A percentile compares a stretch with the other conserved stretches of the same genome.
Conservation (phyloP, 495 filamentous ascomycete species). For the Aspergillus nidulans region DNA sequence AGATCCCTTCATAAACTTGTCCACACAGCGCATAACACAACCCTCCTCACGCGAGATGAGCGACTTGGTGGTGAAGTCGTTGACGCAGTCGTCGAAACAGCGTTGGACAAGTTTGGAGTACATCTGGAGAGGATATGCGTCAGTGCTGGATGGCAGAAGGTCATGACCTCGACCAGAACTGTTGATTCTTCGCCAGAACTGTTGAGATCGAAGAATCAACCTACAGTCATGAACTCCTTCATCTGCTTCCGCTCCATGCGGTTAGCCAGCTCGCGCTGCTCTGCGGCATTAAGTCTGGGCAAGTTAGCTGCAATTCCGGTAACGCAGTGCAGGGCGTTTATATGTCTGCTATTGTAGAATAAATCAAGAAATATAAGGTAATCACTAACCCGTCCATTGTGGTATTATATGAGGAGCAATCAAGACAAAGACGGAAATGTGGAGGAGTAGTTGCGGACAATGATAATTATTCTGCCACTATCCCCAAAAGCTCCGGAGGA, state of each 20-base stretch:
- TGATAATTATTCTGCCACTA: conserved; percentile 6
- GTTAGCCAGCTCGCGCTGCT: conserved; percentile 85
- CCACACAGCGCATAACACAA: conserved; percentile 88
- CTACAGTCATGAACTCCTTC: conserved; percentile 96
- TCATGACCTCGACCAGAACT: not conserved
- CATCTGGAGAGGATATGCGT: conserved; percentile 55
- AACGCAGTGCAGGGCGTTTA: not conserved
- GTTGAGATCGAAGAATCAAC: conserved; percentile 17
- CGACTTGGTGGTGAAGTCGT: conserved; percentile 97
- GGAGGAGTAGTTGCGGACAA: conserved; percentile 8
- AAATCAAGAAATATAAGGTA: not conserved
- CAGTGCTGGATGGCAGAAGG: not conserved
- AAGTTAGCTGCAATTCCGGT: conserved; percentile 9
- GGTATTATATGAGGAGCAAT: conserved; percentile 11
- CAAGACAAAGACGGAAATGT: not conserved
- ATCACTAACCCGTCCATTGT: conserved; percentile 46
- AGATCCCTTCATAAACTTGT: conserved; percentile 87
- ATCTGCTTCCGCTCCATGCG: conserved; percentile 96
- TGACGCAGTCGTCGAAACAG: conserved; percentile 96
- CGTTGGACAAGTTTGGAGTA: conserved; percentile 92
- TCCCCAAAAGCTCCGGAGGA: conserved; percentile 22
- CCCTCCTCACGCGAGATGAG: conserved; percentile 79
- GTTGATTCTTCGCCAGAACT: no score
- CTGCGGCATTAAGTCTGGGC: conserved; percentile 62
- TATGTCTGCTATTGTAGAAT: not conserved